Evolutionary conservation across 2,329 filamentous ascomycete species (phyloP).

Genomic region (Zymoseptoria brevis): DNA sequence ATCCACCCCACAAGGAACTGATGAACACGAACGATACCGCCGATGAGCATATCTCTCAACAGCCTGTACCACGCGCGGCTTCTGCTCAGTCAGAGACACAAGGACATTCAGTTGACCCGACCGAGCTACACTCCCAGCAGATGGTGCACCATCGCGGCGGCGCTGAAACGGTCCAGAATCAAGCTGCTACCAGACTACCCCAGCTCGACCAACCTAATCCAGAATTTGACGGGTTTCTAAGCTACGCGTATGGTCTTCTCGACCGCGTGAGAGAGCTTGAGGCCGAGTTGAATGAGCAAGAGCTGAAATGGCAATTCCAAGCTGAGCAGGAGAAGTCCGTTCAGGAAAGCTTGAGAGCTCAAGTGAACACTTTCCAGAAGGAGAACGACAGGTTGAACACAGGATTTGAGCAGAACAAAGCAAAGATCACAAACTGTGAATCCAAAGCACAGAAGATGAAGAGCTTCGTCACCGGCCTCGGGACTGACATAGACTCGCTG

Average conservation of each 20-base stretch:
- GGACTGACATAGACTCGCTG: slow-evolving; percentile 16
- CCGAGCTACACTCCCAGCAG: not conserved
- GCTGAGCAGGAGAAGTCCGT: not conserved
- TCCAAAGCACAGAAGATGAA: slow-evolving; percentile 14
- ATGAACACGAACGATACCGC: not conserved
- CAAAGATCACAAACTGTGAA: slow-evolving; percentile 7
- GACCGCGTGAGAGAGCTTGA: not conserved
- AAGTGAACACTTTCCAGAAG: slow-evolving; percentile 3
- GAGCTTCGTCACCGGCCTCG: slow-evolving; percentile 18
- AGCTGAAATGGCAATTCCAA: not conserved
- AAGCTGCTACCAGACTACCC: not conserved
- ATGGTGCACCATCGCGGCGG: not conserved
- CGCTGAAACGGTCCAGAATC: not conserved
- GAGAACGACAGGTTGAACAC: slow-evolving; percentile 8
- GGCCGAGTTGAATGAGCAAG: not conserved
- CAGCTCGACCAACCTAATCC: not conserved
- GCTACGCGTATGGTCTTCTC: not conserved
- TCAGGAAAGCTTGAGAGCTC: not conserved
- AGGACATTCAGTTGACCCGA: not conserved
- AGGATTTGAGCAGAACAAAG: slow-evolving; percentile 8
- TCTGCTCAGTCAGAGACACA: not conserved
- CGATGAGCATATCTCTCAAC: not conserved
- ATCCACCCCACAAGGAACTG: not conserved
- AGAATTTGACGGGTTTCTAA: not conserved
- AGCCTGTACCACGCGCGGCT: not conserved